Conservation (phyloP, 768 basidiomycete genomes). For the button mushroom (Agaricus bisporus) region DNA sequence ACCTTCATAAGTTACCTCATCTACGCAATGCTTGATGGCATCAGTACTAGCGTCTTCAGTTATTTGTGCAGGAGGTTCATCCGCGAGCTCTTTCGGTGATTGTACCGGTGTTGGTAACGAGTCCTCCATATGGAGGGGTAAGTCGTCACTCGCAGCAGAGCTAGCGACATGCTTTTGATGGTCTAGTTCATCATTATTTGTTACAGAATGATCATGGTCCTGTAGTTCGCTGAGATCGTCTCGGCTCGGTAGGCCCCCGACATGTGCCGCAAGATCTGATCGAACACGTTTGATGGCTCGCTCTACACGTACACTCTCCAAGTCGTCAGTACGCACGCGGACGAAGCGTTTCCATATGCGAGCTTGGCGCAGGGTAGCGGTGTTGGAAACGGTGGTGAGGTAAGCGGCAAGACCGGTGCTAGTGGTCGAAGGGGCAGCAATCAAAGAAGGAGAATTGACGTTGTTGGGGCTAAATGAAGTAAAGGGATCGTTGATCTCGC, state of each 20-base stretch:
- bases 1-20: slow-evolving; percentile 23
- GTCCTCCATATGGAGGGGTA: neutral
- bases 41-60: slow-evolving; percentile 9
- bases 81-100: slow-evolving; percentile 6
- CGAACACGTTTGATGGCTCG: slow-evolving; percentile 83
- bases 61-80: neutral
- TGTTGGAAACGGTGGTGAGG: slow-evolving; percentile 73
- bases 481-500: slow-evolving; percentile 62
- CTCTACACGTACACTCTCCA: slow-evolving; percentile 83
- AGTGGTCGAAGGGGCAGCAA: slow-evolving; percentile 35
- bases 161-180: neutral
- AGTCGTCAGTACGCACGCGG: slow-evolving; percentile 77
- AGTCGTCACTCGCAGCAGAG: neutral
- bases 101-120: slow-evolving; percentile 13
- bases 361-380: slow-evolving; percentile 51
- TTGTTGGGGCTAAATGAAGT: slow-evolving; percentile 29
- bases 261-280: slow-evolving; percentile 77
- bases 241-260: slow-evolving; percentile 28
- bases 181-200: slow-evolving; percentile 5
- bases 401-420: slow-evolving; percentile 72
- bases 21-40: slow-evolving; percentile 15
- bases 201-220: slow-evolving; percentile 14
- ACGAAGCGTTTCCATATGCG: slow-evolving; percentile 84
- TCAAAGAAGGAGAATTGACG: slow-evolving; percentile 20
- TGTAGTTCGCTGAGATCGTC: slow-evolving; percentile 17